Evolutionary conservation across 2,329 filamentous ascomycete species (phyloP), one percentile per base, ranked within the genome.

Genomic region (Trichophyton mentagrophytes): DNA sequence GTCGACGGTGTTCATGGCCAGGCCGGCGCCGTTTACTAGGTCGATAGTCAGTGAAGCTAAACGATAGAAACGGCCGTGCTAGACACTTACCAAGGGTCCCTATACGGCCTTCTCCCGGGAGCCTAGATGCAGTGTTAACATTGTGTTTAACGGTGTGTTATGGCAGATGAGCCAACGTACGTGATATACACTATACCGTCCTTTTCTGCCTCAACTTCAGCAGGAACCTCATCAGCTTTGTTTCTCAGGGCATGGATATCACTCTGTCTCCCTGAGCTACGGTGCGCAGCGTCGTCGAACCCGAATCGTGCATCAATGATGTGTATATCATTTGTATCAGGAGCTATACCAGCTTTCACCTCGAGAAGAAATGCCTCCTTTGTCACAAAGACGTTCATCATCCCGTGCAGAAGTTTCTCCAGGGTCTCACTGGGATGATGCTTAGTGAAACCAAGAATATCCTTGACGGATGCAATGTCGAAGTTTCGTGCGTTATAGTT

Each of bases 1-100:
- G 70, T 96, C 90, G 62, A 91, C 85, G 0, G 90, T 95, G 70
- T 93, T 93, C 88, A 96, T 93, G 0, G 90, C 90, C 1, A 96
- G 80, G 0, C 90, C 90, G 0, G 91, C 90, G 49, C 90, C 90
- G 69, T 96, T 96, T 65, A 95, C 89, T 64, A 17, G 3, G 7
- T n/a, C 2, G n/a, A 46, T 44, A 15, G 33, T 38, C 22, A 44
- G 15, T 6, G 2, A 22, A 7, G 13, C 9, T 15, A 33, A 27
- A 30, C n/a, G 7, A 42, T 17, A 11, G 17, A 13, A 27, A 27
- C 3, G 22, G 9, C 9, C 13, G 17, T 17, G 59, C 6, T 0
- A 30, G 27, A 1, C 27, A 1, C 65, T 65, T 70, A 77, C 75
- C 76, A 9, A 95, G 78, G 0, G 88, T 95, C 42, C 89, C 90